Base-by-base conservation (phyloP, 2,329 filamentous ascomycete species). In the Ophiostoma australiae region DNA sequence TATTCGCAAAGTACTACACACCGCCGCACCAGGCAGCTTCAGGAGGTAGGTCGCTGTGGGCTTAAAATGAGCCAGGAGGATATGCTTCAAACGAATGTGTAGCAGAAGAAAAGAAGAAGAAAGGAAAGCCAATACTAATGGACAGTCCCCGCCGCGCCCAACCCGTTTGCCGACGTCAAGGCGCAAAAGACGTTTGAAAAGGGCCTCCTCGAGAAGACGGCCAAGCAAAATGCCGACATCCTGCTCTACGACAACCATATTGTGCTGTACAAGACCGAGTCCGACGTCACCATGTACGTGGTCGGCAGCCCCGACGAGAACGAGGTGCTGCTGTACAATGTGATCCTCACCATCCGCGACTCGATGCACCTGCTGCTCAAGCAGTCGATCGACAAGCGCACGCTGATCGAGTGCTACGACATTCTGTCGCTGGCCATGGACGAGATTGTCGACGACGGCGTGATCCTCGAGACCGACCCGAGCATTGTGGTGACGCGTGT, bases 371-470 rank as follows among this genome's bases (percentile, higher is more conserved):
- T 98, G 69, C 83, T 97, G 58, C 92, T 98, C 79, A 97, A 97
- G 94, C 94, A 96, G 86, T 93, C 93, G 44, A 94, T 96, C 69
- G 95, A 99, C 84, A 97, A 97, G 86, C 90, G 95, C 75, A 98
- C 95, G 72, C 93, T 98, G 75, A 90, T 98, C 78, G 95, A 99
- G 82, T 98, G 98, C 86, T 99, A 98, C 84, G 95, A 98, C 81
- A 87, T 98, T 31, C 92, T 97, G 73, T 91, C 93, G 17, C 88
- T 99, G 70, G 92, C 94, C 65, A 92, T 99, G 74, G 95, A 99
- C 80, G 95, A 99, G 81, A 94, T 96, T 73, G 88, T 96, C 70
- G 93, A 97, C 81, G 93, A 97, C 78, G 95, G 95, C 73, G 96
- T 98, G 79, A 94, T 99, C 76, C 88, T 99, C 73, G 95, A 99